Evolutionary conservation across 78 protist species (phyloP).

Genomic region (Dictyostelium firmibasis): DNA sequence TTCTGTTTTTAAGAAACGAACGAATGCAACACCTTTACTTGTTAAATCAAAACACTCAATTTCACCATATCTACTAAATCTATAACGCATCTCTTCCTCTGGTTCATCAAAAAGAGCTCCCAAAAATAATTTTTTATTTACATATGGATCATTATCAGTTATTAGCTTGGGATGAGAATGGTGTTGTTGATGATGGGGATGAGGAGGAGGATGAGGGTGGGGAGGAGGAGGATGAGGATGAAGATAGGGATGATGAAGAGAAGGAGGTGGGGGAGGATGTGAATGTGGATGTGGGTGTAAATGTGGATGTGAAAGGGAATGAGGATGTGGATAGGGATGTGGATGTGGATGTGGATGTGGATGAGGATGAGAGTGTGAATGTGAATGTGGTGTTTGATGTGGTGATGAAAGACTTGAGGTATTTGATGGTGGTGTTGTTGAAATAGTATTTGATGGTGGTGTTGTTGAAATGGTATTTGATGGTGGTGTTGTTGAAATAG

Average conservation of each 20-base stretch:
- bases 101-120: not conserved
- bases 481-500: not conserved
- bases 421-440: too few species aligned
- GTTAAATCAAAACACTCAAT: not conserved
- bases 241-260: not conserved
- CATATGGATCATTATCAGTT: constrained; percentile 19
- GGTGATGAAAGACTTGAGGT: too few species aligned
- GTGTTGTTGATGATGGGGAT: not conserved
- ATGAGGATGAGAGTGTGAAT: too few species aligned
- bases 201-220: not conserved
- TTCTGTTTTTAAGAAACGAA: not conserved
- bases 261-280: not conserved
- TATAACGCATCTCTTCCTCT: not conserved
- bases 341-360: not conserved
- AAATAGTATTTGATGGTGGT: not conserved
- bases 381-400: too few species aligned
- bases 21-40: not conserved
- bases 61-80: not conserved
- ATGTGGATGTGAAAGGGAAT: not conserved
- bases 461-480: not conserved
- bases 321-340: not conserved
- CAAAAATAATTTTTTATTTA: constrained; percentile 27
- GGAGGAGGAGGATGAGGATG: not conserved
- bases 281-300: not conserved
- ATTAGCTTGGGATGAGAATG: not conserved